Conservation (phyloP, 371 early-diverging fungal species). For the Mortierella sp. region DNA sequence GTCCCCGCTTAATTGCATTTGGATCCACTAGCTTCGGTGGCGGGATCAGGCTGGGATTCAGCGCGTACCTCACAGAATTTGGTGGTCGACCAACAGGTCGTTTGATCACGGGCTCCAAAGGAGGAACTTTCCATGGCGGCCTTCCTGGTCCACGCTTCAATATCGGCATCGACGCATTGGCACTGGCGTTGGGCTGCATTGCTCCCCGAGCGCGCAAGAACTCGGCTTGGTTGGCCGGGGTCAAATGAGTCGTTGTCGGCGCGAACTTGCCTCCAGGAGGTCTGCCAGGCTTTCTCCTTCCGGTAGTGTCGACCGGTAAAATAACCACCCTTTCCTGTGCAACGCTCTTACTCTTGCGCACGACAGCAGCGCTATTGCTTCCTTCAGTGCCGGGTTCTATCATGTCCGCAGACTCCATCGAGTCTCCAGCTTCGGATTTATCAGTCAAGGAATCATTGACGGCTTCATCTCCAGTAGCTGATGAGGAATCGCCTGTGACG, state of each 20-base stretch:
- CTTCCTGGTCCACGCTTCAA: conserved; percentile 23
- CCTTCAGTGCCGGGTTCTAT: no score
- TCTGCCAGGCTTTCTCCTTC: no score
- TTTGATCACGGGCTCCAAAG: conserved; percentile 6
- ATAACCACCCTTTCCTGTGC: no score
- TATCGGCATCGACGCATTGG: no score
- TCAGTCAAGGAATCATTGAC: no score
- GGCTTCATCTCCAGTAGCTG: neutral
- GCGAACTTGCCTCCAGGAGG: conserved; percentile 8
- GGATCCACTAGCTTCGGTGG: conserved; percentile 8
- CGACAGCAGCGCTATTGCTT: conserved; percentile 1
- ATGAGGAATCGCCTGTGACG: neutral
- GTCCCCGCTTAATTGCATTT: conserved; percentile 6
- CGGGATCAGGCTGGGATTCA: conserved; percentile 12
- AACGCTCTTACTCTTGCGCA: neutral
- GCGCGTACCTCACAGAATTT: conserved; percentile 8
- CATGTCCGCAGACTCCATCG: no score
- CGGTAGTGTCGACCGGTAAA: no score
- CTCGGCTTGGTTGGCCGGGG: conserved; percentile 11
- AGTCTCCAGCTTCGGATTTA: no score
- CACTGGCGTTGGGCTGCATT: neutral
- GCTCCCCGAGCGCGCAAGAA: conserved; percentile 7
- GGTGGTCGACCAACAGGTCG: conserved; percentile 24
- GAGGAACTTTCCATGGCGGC: conserved; percentile 14
- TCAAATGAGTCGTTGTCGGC: conserved; percentile 2